Base-by-base conservation (phyloP, 169 alveolate genomes). In the Eimeria nieschulzi region DNA sequence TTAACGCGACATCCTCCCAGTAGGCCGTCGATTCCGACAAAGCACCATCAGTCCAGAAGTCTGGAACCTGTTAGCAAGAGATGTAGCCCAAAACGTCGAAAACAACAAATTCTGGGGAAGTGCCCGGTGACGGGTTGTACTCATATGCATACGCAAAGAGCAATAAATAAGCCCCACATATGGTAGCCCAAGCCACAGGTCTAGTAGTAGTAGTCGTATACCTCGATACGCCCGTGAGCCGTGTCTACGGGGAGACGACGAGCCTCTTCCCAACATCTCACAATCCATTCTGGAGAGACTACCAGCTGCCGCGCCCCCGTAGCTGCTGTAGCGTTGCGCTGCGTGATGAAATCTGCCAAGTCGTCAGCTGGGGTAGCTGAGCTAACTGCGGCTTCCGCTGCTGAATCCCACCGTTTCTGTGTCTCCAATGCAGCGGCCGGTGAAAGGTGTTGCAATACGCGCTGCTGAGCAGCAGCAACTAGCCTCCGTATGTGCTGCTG, bases 251-350 rank as follows among this genome's bases (percentile, higher is more conserved):
- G 88, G 3, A 63, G 72, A 3, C 88, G 88, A 7, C 88, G 88
- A 82, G 78, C 88, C 51, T 82, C 88, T 12, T 63, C 88, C 88
- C 88, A 82, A 61, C 88, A 82, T n/a, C 78, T 61, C 23, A 61
- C 21, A 51, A 82, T 61, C 73, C 76, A 82, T 61, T 82, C 88
- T 19, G 88, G 78, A 13, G 88, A 56, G 9, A 82, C 88, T 5
- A 53, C 75, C 70, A 82, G 78, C 9, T 76, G 76, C 76, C 59
- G 46, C 15, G 12, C 51, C 17, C 25, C 88, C 53, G 78, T 51
- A 61, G 39, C 72, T 21, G 88, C 88, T 61, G 78, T 46, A n/a
- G 54, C 63, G 76, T 82, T 39, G 76, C 88, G 76, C 88, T 56
- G 68, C 33, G 88, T 53, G 25, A 61, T n/a, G 78, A 61, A 21